A percentile compares a stretch with the other conserved stretches of the same genome.
These are phyloP conservation scores for Sporothrix schenckii DNA, from an alignment of 2,329 filamentous ascomycete species.

Conservation along the genomic window DNA sequence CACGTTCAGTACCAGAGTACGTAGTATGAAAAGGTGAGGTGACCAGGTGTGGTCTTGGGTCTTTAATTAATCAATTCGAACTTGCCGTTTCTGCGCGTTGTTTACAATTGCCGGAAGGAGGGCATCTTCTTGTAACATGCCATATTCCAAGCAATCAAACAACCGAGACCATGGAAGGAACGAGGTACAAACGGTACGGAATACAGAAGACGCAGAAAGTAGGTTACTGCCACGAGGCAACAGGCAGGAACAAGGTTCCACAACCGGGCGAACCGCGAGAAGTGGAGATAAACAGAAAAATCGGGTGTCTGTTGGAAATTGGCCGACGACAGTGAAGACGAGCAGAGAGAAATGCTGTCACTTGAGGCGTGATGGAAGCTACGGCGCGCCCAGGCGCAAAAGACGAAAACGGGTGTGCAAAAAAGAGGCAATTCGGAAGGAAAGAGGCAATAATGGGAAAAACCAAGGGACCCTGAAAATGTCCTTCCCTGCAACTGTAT, in stretches of 20 bases:
- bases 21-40: too few relatives aligned
- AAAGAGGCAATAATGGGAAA: neutral
- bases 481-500: neutral
- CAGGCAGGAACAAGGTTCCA: neutral
- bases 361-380: conserved; percentile 4
- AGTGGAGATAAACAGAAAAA: neutral
- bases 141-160: neutral
- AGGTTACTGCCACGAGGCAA: conserved; percentile 21
- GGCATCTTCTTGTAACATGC: neutral
- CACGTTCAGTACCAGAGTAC: too few relatives aligned
- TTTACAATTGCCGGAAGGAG: neutral
- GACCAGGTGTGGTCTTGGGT: conserved; percentile 19
- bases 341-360: conserved; percentile 10
- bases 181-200: neutral
- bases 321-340: neutral
- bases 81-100: neutral
- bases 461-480: conserved; percentile 22
- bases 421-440: conserved; percentile 5
- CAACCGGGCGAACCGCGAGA: neutral
- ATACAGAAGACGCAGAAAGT: too few relatives aligned
- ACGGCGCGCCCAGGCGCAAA: neutral
- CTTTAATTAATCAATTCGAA: neutral
- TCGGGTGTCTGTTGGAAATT: conserved; percentile 6
- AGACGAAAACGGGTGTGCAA: neutral
- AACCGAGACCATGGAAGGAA: neutral